Base-by-base conservation (phyloP, 768 basidiomycete genomes). In the Phaeotremella skinneri region DNA sequence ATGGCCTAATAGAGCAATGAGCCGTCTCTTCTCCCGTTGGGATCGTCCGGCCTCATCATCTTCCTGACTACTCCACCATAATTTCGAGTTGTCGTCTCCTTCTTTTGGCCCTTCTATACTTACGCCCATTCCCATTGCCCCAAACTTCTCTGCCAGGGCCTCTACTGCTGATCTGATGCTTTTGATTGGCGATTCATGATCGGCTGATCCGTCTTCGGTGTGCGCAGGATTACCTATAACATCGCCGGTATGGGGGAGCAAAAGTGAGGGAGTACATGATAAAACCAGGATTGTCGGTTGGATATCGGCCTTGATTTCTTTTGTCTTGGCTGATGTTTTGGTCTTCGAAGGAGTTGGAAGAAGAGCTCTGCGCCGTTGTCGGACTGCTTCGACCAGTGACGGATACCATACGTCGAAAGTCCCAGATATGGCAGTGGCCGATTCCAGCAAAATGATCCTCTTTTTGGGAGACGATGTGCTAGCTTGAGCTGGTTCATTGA, bases 241-340 rank as follows among this genome's bases (percentile, higher is more conserved):
- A 31, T 53, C 45, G 49, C 58, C 45, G 80, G 81, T 63, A 76
- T 82, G 76, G 61, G 78, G 81, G 53, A 62, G 56, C 14, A 84
- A 78, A n/a, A 91, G 78, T 2, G 88, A 79, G 26, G 91, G 90
- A 0, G 87, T 86, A 68, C 90, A 85, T n/a, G 91, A 90, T 67
- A 94, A 88, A 17, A 96, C 81, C 48, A 96, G 90, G 6, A 86
- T 84, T 66, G 87, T 88, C 2, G 91, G 89, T 69, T 84, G 49
- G 5, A 43, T 31, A 9, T 23, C 31, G 14, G 34, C 50, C 26
- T 52, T 53, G 23, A 31, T 60, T 29, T 34, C 52, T 34, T 39
- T 30, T 20, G 53, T 42, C 31, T 59, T 49, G 16, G 23, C 26
- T 20, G 37, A 84, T 32, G 76, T 64, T 13, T 85, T 82, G 1